These are phyloP conservation scores for Aspergillus melleus DNA, from an alignment of 2,329 filamentous ascomycete genomes.

Conservation along the genomic window DNA sequence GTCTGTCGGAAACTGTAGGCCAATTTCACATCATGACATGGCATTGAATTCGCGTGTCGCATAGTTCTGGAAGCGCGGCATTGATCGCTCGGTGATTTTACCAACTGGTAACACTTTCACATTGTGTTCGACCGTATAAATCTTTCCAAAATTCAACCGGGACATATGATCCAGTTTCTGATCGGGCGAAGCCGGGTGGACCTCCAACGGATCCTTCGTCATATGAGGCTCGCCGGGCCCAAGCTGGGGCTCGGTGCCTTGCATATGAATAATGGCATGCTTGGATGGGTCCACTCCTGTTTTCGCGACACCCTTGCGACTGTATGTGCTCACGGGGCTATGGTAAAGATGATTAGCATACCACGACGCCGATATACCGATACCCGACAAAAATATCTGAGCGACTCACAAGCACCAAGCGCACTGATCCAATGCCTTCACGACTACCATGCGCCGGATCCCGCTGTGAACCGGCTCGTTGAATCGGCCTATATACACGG, in stretches of 20 bases:
- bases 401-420: constrained; percentile 36
- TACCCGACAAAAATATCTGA: neutral
- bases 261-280: constrained; percentile 42
- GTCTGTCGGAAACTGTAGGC: neutral
- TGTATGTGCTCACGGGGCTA: constrained; percentile 45
- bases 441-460: constrained; percentile 36
- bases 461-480: constrained; percentile 28
- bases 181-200: constrained; percentile 24
- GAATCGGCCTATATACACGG: constrained; percentile 12
- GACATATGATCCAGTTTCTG: constrained; percentile 35
- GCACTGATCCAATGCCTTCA: constrained; percentile 26
- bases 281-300: constrained; percentile 33
- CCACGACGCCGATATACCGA: neutral
- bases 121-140: constrained; percentile 46
- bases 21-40: neutral
- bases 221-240: constrained; percentile 30
- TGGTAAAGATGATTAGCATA: neutral
- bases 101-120: constrained; percentile 44
- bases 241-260: constrained; percentile 10
- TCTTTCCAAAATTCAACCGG: constrained; percentile 43
- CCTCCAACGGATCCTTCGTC: constrained; percentile 38
- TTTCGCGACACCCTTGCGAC: constrained; percentile 37
- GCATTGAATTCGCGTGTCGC: constrained; percentile 11
- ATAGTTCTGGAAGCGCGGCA: constrained; percentile 24
- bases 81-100: constrained; percentile 27